Percentiles rank a stretch among this genome's conserved stretches.
These are phyloP conservation scores for Magnusiomyces magnusii DNA, from an alignment of 1,139 yeast genomes.

Conservation along the genomic window DNA sequence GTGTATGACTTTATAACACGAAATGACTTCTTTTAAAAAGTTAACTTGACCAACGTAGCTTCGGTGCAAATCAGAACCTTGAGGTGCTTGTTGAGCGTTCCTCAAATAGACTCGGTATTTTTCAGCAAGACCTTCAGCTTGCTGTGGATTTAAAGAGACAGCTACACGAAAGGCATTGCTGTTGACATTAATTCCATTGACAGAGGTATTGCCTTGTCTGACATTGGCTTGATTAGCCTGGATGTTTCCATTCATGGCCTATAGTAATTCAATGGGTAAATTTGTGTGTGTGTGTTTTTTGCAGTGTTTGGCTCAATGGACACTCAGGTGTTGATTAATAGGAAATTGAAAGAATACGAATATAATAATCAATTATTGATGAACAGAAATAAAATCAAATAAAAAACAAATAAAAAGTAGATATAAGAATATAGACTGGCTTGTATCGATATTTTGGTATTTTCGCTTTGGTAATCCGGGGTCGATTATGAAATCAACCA, in stretches of 20 bases:
- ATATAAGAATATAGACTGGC: too few species aligned
- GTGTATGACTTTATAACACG: not conserved
- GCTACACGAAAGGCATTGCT: not conserved
- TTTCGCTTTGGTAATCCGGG: not conserved
- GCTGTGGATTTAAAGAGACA: not conserved
- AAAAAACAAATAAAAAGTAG: too few species aligned
- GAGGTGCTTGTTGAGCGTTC: not conserved
- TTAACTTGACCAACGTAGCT: not conserved
- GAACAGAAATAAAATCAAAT: too few species aligned
- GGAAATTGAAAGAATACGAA: too few species aligned
- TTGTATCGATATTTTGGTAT: too few species aligned
- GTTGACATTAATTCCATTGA: not conserved
- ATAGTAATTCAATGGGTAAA: not conserved
- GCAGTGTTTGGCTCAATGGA: not conserved
- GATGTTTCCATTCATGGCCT: not conserved
- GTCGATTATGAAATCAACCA: not conserved
- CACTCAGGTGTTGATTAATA: too few species aligned
- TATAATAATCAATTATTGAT: too few species aligned
- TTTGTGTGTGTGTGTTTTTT: too few species aligned
- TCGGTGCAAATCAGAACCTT: not conserved
- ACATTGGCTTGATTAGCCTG: not conserved
- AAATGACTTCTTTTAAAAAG: not conserved
- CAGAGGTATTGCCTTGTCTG: not conserved
- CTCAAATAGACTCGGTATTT: not conserved
- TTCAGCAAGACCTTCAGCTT: not conserved